phyloP scores from a whole-genome alignment of 768 basidiomycete species.

The Amanita phalloides region DNA sequence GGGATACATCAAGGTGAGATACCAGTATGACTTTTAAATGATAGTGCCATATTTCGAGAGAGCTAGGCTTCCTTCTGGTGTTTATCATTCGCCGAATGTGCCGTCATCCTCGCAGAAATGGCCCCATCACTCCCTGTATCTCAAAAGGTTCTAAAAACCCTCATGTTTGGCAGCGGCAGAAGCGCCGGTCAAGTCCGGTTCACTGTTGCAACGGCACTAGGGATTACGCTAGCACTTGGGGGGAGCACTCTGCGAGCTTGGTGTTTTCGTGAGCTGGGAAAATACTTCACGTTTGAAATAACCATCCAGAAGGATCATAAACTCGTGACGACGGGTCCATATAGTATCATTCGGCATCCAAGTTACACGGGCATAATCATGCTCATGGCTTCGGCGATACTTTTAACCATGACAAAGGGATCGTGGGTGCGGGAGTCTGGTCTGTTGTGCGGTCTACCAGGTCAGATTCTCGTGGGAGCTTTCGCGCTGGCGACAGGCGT shows the following conservation, averaged over 20 bases:
- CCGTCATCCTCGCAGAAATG: neutral
- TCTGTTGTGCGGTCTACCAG: constrained; percentile 19
- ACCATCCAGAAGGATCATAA: constrained; percentile 15
- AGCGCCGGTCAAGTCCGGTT: neutral
- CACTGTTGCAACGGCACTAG: neutral
- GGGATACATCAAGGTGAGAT: neutral
- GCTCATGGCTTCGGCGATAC: constrained; percentile 19
- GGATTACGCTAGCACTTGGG: constrained; percentile 10
- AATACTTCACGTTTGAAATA: constrained; percentile 29
- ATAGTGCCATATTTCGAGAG: neutral
- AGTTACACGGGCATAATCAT: constrained; percentile 14
- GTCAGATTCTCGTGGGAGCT: constrained; percentile 20
- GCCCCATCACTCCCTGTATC: neutral
- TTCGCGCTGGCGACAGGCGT: neutral
- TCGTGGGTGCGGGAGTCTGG: constrained; percentile 37
- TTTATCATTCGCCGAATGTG: neutral
- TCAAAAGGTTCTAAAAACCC: neutral
- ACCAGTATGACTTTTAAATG: neutral
- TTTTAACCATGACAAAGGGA: constrained; percentile 24
- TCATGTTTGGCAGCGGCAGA: neutral
- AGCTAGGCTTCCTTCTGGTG: neutral
- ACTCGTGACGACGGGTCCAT: constrained; percentile 21
- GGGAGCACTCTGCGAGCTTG: constrained; percentile 22
- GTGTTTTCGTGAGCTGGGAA: constrained; percentile 26
- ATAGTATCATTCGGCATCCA: constrained; percentile 22